Conservation (phyloP, 2,329 filamentous ascomycete species). For the Seiridium cupressi region DNA sequence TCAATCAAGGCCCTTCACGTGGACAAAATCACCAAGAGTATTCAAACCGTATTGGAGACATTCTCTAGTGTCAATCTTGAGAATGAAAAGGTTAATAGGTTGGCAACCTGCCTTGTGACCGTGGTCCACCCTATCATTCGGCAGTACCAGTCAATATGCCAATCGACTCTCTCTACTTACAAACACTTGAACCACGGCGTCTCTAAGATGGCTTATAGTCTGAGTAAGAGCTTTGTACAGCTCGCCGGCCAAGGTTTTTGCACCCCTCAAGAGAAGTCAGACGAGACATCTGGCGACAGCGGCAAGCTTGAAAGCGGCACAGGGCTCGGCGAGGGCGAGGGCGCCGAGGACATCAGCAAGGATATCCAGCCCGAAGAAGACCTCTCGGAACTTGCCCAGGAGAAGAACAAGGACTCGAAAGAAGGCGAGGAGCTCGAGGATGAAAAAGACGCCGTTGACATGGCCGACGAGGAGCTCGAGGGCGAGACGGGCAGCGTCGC, state of each 20-base stretch:
- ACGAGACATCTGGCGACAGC: constrained; percentile 65
- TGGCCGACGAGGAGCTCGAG: constrained; percentile 89
- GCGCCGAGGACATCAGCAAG: constrained; percentile 96
- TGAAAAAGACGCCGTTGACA: constrained; percentile 83
- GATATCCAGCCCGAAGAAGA: constrained; percentile 94
- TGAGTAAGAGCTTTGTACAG: constrained; percentile 75
- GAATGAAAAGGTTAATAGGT: constrained; percentile 35
- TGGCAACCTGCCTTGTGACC: constrained; percentile 57
- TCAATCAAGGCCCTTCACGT: constrained; percentile 61
- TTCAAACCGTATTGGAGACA: constrained; percentile 25
- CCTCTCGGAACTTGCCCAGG: constrained; percentile 84
- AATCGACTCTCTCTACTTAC: constrained; percentile 56
- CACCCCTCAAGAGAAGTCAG: constrained; percentile 77
- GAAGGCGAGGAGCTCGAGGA: constrained; percentile 67
- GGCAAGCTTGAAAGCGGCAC: constrained; percentile 89
- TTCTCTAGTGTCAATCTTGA: constrained; percentile 36
- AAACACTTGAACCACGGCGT: constrained; percentile 66
- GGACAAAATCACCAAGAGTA: constrained; percentile 46
- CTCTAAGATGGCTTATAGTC: constrained; percentile 70
- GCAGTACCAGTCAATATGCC: constrained; percentile 66
- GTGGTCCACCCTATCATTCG: constrained; percentile 68
- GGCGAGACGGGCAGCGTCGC: constrained; percentile 73
- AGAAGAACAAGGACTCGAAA: constrained; percentile 65
- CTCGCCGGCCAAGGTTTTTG: constrained; percentile 88
- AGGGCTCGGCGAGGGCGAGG: constrained; percentile 91